phyloP scores from a whole-genome alignment of 202 grass and related monocot species.

The Tripidium arundinaceum region DNA sequence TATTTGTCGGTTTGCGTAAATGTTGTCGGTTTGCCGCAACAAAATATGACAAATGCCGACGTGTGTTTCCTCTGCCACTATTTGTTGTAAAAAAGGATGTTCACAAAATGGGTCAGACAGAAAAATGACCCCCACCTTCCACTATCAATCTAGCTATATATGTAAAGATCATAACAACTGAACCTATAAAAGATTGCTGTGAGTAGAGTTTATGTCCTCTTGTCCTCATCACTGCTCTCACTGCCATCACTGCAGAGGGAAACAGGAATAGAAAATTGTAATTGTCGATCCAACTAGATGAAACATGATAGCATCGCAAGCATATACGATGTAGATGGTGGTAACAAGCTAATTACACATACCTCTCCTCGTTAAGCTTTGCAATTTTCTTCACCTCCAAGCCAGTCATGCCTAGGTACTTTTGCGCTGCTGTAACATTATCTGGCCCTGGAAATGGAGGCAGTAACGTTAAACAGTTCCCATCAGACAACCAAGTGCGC shows the following conservation, averaged over 20 bases:
- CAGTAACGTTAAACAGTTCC: slow-evolving; percentile 12
- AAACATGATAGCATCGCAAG: slow-evolving; percentile 1
- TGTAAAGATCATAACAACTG: neutral
- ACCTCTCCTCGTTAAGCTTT: slow-evolving; percentile 92
- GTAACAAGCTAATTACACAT: slow-evolving; percentile 3
- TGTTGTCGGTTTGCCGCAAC: neutral
- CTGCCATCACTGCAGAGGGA: slow-evolving; percentile 63
- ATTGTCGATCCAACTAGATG: neutral
- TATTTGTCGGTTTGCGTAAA: neutral
- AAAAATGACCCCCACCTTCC: slow-evolving; percentile 33
- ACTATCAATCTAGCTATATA: slow-evolving; percentile 20
- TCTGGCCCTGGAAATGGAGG: slow-evolving; percentile 57
- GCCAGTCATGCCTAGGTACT: slow-evolving; percentile 79
- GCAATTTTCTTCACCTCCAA: slow-evolving; percentile 93
- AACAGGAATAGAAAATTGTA: slow-evolving; percentile 15
- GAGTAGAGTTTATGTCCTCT: slow-evolving; percentile 23
- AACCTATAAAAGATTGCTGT: neutral
- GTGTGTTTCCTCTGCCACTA: slow-evolving; percentile 21
- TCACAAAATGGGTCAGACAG: slow-evolving; percentile 31
- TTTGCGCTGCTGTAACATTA: slow-evolving; percentile 67
- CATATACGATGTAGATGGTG: neutral
- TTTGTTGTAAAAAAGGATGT: slow-evolving; percentile 20
- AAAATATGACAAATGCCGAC: neutral
- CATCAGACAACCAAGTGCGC: neutral
- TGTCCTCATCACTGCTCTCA: slow-evolving; percentile 81